Conservation (phyloP, 1,139 yeast species). For the Candida mesenterica region DNA sequence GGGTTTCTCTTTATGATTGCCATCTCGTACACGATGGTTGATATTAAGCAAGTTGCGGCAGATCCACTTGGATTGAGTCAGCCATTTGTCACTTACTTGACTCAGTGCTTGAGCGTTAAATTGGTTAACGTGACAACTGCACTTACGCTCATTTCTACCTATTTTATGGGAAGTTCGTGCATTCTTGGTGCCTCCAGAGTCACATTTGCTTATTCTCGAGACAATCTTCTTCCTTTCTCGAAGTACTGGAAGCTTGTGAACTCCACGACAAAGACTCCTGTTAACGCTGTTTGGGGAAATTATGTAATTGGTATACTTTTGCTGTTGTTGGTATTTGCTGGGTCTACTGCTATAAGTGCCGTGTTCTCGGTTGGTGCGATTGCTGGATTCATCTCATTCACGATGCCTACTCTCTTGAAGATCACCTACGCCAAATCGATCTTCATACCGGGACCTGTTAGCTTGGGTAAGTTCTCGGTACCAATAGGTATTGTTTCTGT, state of each 20-base stretch:
- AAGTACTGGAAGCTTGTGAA: constrained; percentile 52
- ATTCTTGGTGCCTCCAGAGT: constrained; percentile 70
- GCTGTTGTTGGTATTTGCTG: constrained; percentile 61
- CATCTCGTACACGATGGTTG: constrained; percentile 61
- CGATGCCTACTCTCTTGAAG: constrained; percentile 63
- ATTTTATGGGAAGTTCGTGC: constrained; percentile 66
- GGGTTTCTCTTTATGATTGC: constrained; percentile 66
- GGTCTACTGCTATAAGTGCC: constrained; percentile 67
- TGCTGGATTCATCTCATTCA: constrained; percentile 67
- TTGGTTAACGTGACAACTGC: constrained; percentile 54
- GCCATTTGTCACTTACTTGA: constrained; percentile 60
- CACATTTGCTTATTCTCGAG: constrained; percentile 66
- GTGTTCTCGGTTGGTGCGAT: constrained; percentile 76
- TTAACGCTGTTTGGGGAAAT: constrained; percentile 67
- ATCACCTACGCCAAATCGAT: constrained; percentile 52
- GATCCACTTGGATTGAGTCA: constrained; percentile 57
- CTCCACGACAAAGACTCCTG: constrained; percentile 59
- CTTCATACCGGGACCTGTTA: constrained; percentile 72
- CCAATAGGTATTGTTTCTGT: constrained; percentile 42
- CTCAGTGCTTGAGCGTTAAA: constrained; percentile 47
- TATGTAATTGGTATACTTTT: constrained; percentile 55
- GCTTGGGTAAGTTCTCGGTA: constrained; percentile 53
- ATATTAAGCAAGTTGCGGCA: constrained; percentile 47
- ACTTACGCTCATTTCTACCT: constrained; percentile 57
- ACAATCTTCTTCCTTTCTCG: constrained; percentile 64